Percentiles rank a stretch among this genome's conserved stretches.
Evolutionary conservation across 257 asterid genomes (phyloP).

Genomic region (Solanum chaucha): DNA sequence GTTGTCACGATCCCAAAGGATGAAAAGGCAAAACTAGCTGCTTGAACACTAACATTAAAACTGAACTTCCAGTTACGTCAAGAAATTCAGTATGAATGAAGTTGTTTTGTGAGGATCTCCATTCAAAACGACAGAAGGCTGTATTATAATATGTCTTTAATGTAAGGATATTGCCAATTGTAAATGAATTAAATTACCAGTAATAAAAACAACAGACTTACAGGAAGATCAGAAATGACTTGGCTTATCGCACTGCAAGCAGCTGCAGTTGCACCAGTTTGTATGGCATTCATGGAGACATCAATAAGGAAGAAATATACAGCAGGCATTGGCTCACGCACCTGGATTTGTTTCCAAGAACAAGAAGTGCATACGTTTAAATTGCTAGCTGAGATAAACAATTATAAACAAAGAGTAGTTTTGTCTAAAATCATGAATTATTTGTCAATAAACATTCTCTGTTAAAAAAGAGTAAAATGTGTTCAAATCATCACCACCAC

Average conservation of each 20-base stretch:
- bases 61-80: neutral
- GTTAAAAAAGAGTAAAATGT: neutral
- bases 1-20: neutral
- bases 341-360: conserved; percentile 36
- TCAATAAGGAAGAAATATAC: conserved; percentile 86
- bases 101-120: neutral
- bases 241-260: conserved; percentile 97
- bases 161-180: neutral
- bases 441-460: neutral
- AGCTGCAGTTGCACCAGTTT: conserved; percentile 98
- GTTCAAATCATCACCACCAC: neutral
- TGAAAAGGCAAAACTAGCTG: neutral
- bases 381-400: neutral
- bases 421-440: neutral
- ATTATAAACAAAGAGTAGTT: neutral
- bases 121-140: neutral
- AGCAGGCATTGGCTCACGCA: conserved; percentile 96
- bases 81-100: neutral
- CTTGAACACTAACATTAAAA: neutral
- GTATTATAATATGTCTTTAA: neutral
- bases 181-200: neutral
- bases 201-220: conserved; percentile 27
- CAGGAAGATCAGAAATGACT: conserved; percentile 94
- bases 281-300: conserved; percentile 87
- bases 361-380: neutral